phyloP scores from a whole-genome alignment of 2,329 filamentous ascomycete genomes.

The Fulvia fulva region DNA sequence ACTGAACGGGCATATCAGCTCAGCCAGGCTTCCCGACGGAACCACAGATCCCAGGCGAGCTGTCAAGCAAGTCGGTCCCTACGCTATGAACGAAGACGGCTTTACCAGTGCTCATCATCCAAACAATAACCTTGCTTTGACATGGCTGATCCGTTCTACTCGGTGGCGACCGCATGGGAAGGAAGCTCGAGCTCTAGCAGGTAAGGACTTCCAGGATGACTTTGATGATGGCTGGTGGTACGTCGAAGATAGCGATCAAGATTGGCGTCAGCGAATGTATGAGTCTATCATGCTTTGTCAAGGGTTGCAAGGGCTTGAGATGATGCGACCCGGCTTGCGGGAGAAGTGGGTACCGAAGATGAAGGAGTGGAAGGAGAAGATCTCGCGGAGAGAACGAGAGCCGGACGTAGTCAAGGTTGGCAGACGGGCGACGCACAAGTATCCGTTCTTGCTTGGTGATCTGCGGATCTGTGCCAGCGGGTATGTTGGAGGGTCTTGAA shows the following conservation, averaged over 20 bases:
- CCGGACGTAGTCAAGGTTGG: constrained; percentile 14
- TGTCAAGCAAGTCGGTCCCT: constrained; percentile 20
- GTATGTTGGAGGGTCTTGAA: constrained; percentile 9
- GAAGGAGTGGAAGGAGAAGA: constrained; percentile 17
- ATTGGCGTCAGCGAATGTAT: constrained; percentile 27
- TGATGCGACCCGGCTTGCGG: constrained; percentile 20
- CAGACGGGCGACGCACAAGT: constrained; percentile 13
- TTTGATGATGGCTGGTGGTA: constrained; percentile 13
- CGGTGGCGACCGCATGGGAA: constrained; percentile 31
- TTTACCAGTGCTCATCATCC: not conserved
- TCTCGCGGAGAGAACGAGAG: constrained; percentile 17
- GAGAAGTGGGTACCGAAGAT: constrained; percentile 18
- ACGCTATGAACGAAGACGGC: constrained; percentile 8
- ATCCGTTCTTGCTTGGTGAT: constrained; percentile 18
- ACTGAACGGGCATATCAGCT: too few relatives aligned
- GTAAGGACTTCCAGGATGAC: constrained; percentile 16
- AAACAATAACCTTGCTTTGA: constrained; percentile 15
- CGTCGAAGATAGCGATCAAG: not conserved
- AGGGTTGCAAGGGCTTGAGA: constrained; percentile 31
- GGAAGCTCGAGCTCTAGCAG: constrained; percentile 12
- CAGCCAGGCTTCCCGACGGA: too few relatives aligned
- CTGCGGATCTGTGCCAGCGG: constrained; percentile 15
- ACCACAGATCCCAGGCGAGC: constrained; percentile 13
- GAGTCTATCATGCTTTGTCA: constrained; percentile 28
- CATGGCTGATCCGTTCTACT: constrained; percentile 23